phyloP scores from a whole-genome alignment of 225 moss, liverwort and hornwort genomes.

The Marchantia polymorpha region DNA sequence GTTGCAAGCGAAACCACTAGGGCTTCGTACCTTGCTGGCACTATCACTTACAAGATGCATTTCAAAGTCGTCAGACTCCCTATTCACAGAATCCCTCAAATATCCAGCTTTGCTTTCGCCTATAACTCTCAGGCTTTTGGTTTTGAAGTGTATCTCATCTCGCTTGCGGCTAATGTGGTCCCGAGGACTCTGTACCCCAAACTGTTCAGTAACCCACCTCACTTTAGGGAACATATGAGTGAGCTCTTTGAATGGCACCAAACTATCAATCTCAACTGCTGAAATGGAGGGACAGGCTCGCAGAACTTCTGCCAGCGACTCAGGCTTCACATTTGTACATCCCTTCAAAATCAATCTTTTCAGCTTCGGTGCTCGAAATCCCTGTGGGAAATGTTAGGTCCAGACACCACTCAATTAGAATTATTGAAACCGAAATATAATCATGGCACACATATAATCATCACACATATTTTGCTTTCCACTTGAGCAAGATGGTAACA shows the following conservation, averaged over 20 bases:
- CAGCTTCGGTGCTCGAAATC: slow-evolving; percentile 70
- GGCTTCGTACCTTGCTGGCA: slow-evolving; percentile 64
- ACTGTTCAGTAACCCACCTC: slow-evolving; percentile 62
- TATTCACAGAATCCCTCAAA: slow-evolving; percentile 35
- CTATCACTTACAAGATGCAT: slow-evolving; percentile 66
- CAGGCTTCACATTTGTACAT: slow-evolving; percentile 64
- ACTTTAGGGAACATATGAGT: slow-evolving; percentile 59
- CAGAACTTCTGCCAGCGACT: slow-evolving; percentile 65
- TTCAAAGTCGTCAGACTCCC: slow-evolving; percentile 59
- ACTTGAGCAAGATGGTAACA: too few species aligned
- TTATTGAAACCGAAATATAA: not conserved
- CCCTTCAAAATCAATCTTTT: slow-evolving; percentile 59
- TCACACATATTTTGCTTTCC: too few species aligned
- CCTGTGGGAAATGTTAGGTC: slow-evolving; percentile 39
- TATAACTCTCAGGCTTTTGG: slow-evolving; percentile 42
- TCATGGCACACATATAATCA: too few species aligned
- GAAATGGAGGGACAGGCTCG: slow-evolving; percentile 68
- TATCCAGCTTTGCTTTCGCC: slow-evolving; percentile 41
- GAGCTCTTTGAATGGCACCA: slow-evolving; percentile 57
- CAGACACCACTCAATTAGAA: not conserved
- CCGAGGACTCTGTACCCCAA: slow-evolving; percentile 35
- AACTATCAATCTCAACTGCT: slow-evolving; percentile 64
- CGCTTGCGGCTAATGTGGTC: slow-evolving; percentile 45
- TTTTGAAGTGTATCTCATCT: slow-evolving; percentile 40
- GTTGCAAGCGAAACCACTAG: slow-evolving; percentile 28